phyloP scores from a whole-genome alignment of 2,329 filamentous ascomycete species.

The Cladosporium sp. region DNA sequence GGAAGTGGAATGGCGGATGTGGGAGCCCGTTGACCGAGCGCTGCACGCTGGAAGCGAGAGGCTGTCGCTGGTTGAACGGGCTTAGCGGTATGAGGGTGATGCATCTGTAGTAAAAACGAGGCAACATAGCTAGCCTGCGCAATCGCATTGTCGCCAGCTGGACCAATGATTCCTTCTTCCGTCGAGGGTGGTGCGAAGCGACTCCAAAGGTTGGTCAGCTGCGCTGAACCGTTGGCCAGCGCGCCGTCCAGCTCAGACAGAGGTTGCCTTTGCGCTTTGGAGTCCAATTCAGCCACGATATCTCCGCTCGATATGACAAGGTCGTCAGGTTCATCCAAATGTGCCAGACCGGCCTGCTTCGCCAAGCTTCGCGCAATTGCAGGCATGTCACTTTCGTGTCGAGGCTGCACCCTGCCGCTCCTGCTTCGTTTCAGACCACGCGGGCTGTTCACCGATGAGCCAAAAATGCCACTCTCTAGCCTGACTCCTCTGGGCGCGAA shows the following conservation, averaged over 20 bases:
- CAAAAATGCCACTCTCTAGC: constrained; percentile 20
- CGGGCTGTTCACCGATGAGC: constrained; percentile 28
- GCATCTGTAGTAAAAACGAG: constrained; percentile 73
- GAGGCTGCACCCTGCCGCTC: constrained; percentile 40
- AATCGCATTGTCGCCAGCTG: constrained; percentile 56
- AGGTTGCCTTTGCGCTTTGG: constrained; percentile 35
- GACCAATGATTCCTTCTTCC: constrained; percentile 36
- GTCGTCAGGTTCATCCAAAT: constrained; percentile 67
- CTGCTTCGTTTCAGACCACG: constrained; percentile 42
- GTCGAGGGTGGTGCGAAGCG: constrained; percentile 25
- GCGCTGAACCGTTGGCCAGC: constrained; percentile 29
- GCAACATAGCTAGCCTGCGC: constrained; percentile 80
- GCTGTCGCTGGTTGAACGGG: constrained; percentile 24
- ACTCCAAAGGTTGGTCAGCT: constrained; percentile 24
- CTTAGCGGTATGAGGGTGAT: constrained; percentile 60
- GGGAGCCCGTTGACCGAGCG: constrained; percentile 13
- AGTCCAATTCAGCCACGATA: constrained; percentile 52
- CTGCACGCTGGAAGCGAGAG: constrained; percentile 2
- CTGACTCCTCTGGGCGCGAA: constrained; percentile 13
- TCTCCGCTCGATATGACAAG: constrained; percentile 76
- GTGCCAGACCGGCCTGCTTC: constrained; percentile 55
- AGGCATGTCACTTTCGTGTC: constrained; percentile 64
- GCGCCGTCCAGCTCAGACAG: constrained; percentile 33
- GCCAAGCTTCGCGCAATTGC: constrained; percentile 71
- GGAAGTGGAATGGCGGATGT: constrained; percentile 58